Evolutionary conservation across 2,329 filamentous ascomycete species (phyloP).

Genomic region (Ophiostoma montium): DNA sequence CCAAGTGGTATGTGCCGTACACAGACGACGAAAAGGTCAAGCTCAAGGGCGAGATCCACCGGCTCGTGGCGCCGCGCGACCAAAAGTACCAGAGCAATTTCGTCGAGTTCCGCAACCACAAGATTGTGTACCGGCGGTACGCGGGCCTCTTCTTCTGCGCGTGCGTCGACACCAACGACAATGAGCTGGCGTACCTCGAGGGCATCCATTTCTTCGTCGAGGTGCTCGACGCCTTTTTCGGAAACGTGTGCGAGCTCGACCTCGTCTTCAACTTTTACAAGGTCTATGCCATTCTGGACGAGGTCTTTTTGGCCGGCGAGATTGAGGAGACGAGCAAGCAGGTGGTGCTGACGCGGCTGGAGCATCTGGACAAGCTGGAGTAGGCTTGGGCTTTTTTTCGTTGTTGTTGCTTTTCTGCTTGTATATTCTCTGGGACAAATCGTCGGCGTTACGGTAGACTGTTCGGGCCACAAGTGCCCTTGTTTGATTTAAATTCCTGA

Average conservation of each 20-base stretch:
- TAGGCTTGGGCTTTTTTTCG: not conserved
- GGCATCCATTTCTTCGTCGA: slow-evolving; percentile 99
- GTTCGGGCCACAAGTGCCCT: too few species aligned
- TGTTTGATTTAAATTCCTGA: too few species aligned
- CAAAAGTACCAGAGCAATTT: slow-evolving; percentile 99
- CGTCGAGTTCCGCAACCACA: slow-evolving; percentile 88
- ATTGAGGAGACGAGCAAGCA: slow-evolving; percentile 99
- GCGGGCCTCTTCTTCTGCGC: slow-evolving; percentile 98
- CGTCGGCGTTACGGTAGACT: not conserved
- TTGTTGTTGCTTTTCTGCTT: not conserved
- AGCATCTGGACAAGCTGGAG: slow-evolving; percentile 93
- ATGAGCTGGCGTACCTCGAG: slow-evolving; percentile 91
- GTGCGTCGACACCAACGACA: slow-evolving; percentile 97
- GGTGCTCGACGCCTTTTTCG: slow-evolving; percentile 95
- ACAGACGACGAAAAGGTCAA: slow-evolving; percentile 99
- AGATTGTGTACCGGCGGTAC: slow-evolving; percentile 95
- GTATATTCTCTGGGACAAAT: not conserved
- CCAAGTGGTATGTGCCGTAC: slow-evolving; percentile 98
- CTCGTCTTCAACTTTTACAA: slow-evolving; percentile 71
- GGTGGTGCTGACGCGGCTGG: slow-evolving; percentile 83
- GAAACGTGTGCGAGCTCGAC: slow-evolving; percentile 97
- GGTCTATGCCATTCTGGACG: slow-evolving; percentile 95
- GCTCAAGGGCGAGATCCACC: slow-evolving; percentile 96
- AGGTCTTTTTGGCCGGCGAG: slow-evolving; percentile 94
- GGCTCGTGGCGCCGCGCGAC: slow-evolving; percentile 90